Evolutionary conservation across 1,139 yeast species (phyloP), one percentile per base, ranked within the genome.

Genomic region (Pichia sp.): DNA sequence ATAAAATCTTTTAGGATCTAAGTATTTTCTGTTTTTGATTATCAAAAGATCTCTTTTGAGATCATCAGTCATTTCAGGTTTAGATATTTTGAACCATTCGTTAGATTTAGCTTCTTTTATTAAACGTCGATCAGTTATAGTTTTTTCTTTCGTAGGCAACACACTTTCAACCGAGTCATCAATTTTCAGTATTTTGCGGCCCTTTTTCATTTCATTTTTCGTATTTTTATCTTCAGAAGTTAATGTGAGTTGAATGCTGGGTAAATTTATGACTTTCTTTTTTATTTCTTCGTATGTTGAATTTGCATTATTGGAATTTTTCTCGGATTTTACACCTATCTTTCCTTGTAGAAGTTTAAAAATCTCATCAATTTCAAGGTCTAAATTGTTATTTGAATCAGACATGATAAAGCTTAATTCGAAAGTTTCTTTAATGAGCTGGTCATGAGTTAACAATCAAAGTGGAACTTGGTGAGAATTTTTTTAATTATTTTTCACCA

Each of bases 1-100:
- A 64, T 91, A 91, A 63, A 88, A 96, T 55, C 97, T 76, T 63
- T 91, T 91, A 5, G 97, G 97, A 58, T 91, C 98, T 49, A 91
- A 71, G 17, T 91, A 96, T 48, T 83, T 80, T 63, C 98, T 78
- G 67, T 89, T 85, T 56, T 85, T 81, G 44, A 91, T 69, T 25
- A 91, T 66, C 57, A 78, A 69, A 53, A 93, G 61, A 60, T 91
- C 97, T 45, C 95, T 71, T 55, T 82, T 84, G 25, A 84, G 59
- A 36, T 72, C 73, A 2, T 82, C 77, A 0, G 95, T 84, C 50
- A 88, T 63, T 52, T 85, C 95, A 2, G 84, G 80, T 49, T 78
- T 80, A 35, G 85, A 84, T 75, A 91, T 72, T 46, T 79, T 71
- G 59, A 88, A 91, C 97, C 97, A 91, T 48, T 79, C 68, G 28